phyloP scores from a whole-genome alignment of 2,329 filamentous ascomycete genomes.

The Septoria linicola region DNA sequence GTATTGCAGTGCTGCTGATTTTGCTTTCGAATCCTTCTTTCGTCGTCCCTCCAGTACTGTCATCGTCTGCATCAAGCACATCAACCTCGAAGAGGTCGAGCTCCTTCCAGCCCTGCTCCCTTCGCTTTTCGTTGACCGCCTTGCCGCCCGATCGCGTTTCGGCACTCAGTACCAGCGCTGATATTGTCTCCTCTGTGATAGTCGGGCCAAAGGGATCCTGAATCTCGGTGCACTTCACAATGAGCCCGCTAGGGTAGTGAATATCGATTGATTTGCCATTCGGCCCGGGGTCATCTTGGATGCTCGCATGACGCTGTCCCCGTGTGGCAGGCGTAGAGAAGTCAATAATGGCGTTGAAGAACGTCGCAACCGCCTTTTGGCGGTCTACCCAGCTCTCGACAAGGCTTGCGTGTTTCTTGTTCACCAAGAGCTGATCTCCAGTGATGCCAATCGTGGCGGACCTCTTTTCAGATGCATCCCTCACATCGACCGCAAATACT shows the following conservation, averaged over 20 bases:
- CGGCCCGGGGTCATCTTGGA: constrained; percentile 44
- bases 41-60: constrained; percentile 39
- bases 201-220: constrained; percentile 89
- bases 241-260: constrained; percentile 61
- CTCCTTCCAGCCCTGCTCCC: constrained; percentile 69
- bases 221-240: constrained; percentile 78
- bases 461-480: constrained; percentile 41
- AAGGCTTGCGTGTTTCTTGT: constrained; percentile 82
- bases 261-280: constrained; percentile 58
- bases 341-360: constrained; percentile 64
- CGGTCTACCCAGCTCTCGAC: constrained; percentile 79
- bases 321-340: constrained; percentile 49
- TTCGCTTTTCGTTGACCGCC: constrained; percentile 81
- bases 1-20: constrained; percentile 86
- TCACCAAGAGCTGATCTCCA: constrained; percentile 77
- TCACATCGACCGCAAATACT: constrained; percentile 63
- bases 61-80: constrained; percentile 68
- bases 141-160: constrained; percentile 83
- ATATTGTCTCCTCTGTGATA: constrained; percentile 74
- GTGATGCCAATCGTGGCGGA: constrained; percentile 82
- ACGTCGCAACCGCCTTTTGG: constrained; percentile 66
- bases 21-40: constrained; percentile 71
- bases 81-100: constrained; percentile 86
- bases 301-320: constrained; percentile 38
- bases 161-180: constrained; percentile 78